Evolutionary conservation across 495 filamentous ascomycete genomes (phyloP), one percentile per base, ranked within the genome.

Genomic region (Hypomontagnella submonticulosa): DNA sequence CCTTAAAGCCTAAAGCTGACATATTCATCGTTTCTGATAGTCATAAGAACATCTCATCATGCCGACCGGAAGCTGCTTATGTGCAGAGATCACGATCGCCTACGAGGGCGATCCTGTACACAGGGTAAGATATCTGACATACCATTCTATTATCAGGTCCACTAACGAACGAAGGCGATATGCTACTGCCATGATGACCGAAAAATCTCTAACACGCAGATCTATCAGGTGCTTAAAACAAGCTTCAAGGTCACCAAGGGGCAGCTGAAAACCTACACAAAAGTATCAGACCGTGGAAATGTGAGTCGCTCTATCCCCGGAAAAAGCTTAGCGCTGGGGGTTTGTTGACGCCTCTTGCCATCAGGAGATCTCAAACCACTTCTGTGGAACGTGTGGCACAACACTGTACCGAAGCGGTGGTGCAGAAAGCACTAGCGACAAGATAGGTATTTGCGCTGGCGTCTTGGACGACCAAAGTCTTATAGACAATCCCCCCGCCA

Each of bases 131-230:
- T 4, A 18, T 6, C 27, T 41, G 7, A 41, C 5, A 19, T 4
- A 43, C 27, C 12, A 42, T 33, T 9, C 9, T 42, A 51, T 23
- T 8, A 37, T 7, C 16, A 20, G n/a, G 9, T 4, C 30, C 23
- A 11, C 57, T 61, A n/a, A 61, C 11, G 10, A 20, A 4, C 1
- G 11, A 34, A 61, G 57, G 19, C 38, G 16, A 53, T 61, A 43
- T 61, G 57, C 18, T 44, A 61, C 20, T 61, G 57, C 37, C 57
- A 61, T 1, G 57, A 61, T 11, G 36, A 42, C 8, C 57, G 57
- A 8, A 52, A 61, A 27, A 61, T 61, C 36, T 37, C 57, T 7
- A 38, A 16, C 27, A 44, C n/a, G 15, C 48, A 61, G 16, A 16
- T 46, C 4, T 53, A 34, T 33, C 48, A 61, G 16, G 57, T 61